phyloP scores from a whole-genome alignment of 2,329 filamentous ascomycete species.

The Penicillium psychrosexuale region DNA sequence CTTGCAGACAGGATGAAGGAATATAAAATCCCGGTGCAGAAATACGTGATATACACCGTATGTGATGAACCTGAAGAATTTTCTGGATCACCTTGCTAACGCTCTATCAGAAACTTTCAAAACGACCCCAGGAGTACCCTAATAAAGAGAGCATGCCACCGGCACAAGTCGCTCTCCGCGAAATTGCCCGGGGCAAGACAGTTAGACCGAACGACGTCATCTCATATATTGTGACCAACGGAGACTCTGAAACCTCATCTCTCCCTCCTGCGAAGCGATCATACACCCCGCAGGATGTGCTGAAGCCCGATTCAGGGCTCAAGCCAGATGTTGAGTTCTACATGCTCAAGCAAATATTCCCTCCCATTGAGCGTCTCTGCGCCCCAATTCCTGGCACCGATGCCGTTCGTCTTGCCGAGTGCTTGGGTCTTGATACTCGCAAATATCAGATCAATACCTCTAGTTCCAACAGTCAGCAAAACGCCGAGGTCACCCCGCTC shows the following conservation, averaged over 20 bases:
- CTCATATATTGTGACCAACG: conserved; percentile 82
- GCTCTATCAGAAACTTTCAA: conserved; percentile 71
- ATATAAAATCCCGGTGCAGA: conserved; percentile 68
- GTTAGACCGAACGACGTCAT: conserved; percentile 95
- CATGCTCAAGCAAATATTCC: conserved; percentile 96
- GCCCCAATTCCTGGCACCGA: conserved; percentile 94
- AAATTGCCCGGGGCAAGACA: conserved; percentile 79
- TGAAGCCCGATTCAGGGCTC: conserved; percentile 71
- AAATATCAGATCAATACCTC: conserved; percentile 74
- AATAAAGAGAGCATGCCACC: conserved; percentile 95
- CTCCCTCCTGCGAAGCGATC: conserved; percentile 77
- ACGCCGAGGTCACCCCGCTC: conserved; percentile 78
- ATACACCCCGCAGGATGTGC: conserved; percentile 78
- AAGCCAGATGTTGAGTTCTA: conserved; percentile 96
- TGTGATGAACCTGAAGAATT: conserved; percentile 14
- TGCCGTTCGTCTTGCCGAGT: conserved; percentile 83
- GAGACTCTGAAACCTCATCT: conserved; percentile 60
- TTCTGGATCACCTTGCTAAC: conserved; percentile 14
- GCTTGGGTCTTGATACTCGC: conserved; percentile 82
- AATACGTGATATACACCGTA: conserved; percentile 93
- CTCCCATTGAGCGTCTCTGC: conserved; percentile 94
- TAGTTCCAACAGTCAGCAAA: conserved; percentile 50
- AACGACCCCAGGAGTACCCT: conserved; percentile 87
- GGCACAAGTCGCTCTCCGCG: conserved; percentile 88
- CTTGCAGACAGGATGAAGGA: conserved; percentile 84